A percentile compares a stretch with the other conserved stretches of the same genome.
These are phyloP conservation scores for Capronia americana DNA, from an alignment of 2,329 filamentous ascomycete species.

Conservation along the genomic window DNA sequence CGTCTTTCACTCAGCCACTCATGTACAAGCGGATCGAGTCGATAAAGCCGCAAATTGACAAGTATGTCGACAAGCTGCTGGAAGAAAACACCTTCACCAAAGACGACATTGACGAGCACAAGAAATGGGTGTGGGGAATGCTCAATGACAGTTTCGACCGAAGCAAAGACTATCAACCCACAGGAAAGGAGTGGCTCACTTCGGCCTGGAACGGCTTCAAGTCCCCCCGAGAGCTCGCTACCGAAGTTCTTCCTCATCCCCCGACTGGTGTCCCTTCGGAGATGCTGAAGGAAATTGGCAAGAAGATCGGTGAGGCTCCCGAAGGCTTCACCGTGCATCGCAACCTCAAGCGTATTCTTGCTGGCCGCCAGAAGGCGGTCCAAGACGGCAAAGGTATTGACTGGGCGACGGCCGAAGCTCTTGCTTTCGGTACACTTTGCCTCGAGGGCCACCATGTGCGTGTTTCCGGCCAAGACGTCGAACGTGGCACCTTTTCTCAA, in stretches of 20 bases:
- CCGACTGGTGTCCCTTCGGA: constrained; percentile 79
- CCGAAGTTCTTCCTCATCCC: constrained; percentile 89
- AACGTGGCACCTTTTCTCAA: constrained; percentile 99
- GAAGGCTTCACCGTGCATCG: constrained; percentile 89
- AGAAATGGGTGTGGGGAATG: constrained; percentile 99
- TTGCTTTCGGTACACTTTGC: constrained; percentile 91
- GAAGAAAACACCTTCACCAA: constrained; percentile 94
- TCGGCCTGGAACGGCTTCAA: constrained; percentile 99
- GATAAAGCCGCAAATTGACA: constrained; percentile 84
- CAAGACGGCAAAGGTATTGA: constrained; percentile 93
- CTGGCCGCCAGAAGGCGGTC: constrained; percentile 88
- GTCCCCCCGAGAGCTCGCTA: constrained; percentile 94
- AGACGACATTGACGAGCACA: constrained; percentile 98
- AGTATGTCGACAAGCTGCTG: constrained; percentile 89
- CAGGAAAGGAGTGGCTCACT: constrained; percentile 96
- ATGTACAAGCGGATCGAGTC: constrained; percentile 98
- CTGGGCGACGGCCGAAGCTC: constrained; percentile 94
- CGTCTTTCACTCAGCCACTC: constrained; percentile 97
- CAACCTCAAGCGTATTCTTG: constrained; percentile 95
- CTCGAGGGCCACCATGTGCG: constrained; percentile 95
- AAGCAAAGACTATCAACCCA: constrained; percentile 96
- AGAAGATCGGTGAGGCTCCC: constrained; percentile 77
- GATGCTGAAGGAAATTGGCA: constrained; percentile 79
- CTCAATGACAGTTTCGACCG: constrained; percentile 96
- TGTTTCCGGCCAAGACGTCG: constrained; percentile 97